Conservation (phyloP, 306 rosid species). For the Cucurbita pepo region DNA sequence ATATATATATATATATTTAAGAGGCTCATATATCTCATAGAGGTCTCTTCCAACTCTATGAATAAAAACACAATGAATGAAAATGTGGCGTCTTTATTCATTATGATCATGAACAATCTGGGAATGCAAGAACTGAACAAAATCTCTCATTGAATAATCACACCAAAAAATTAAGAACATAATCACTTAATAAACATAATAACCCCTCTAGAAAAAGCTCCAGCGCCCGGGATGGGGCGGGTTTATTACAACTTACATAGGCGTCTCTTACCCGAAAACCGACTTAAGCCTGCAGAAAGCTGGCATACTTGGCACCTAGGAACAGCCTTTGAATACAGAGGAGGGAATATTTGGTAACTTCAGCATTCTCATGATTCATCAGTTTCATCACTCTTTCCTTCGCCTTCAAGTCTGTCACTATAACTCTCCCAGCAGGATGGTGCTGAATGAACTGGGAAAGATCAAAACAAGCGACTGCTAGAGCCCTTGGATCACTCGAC, state of each 20-base stretch:
- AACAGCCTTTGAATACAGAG: constrained; percentile 96
- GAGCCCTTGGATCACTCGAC: constrained; percentile 68
- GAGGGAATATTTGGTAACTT: constrained; percentile 88
- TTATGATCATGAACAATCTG: not conserved
- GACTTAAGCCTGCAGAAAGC: constrained; percentile 74
- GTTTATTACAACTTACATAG: constrained; percentile 1
- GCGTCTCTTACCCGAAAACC: not conserved
- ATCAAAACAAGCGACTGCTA: constrained; percentile 87
- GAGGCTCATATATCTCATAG: not conserved
- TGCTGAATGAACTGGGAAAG: constrained; percentile 78
- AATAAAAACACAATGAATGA: not conserved
- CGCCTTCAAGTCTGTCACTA: constrained; percentile 85
- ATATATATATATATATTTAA: no score
- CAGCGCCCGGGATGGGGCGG: not conserved
- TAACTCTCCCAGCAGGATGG: constrained; percentile 77
- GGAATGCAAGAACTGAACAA: not conserved
- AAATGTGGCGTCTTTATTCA: not conserved
- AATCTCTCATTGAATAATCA: not conserved
- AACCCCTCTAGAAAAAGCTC: not conserved
- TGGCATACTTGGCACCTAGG: constrained; percentile 88
- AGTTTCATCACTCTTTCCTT: constrained; percentile 92
- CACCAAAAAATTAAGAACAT: not conserved
- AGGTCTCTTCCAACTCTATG: not conserved
- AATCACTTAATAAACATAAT: not conserved
- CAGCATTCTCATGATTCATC: constrained; percentile 85